A percentile compares a stretch with the other conserved stretches of the same genome.
Conservation (phyloP, 768 basidiomycete genomes). For the Postia placenta region DNA sequence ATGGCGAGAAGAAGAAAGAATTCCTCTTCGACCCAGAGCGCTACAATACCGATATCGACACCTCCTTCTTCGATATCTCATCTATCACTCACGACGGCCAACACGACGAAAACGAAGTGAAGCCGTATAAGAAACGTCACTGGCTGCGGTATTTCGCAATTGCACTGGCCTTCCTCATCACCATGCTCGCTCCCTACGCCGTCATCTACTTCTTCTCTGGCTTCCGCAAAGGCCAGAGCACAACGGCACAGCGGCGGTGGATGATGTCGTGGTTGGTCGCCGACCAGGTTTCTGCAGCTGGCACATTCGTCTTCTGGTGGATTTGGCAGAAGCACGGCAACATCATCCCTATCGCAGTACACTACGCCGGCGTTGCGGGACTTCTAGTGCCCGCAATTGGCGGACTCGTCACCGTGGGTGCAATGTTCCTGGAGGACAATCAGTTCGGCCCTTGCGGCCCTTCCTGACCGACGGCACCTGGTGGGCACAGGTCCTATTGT, state of each 20-base stretch:
- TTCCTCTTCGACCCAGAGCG: neutral
- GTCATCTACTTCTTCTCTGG: neutral
- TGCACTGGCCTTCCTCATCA: neutral
- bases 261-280: conserved; percentile 1
- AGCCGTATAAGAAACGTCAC: neutral
- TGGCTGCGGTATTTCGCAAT: neutral
- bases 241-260: conserved; percentile 1
- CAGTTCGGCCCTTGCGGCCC: neutral
- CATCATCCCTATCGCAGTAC: neutral
- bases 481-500: neutral
- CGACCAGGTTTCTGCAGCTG: neutral
- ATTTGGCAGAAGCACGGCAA: neutral
- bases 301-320: neutral
- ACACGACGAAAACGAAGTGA: neutral
- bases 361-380: neutral
- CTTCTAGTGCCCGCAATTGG: neutral
- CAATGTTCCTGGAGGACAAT: neutral
- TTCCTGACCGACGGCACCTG: neutral
- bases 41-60: neutral
- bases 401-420: neutral
- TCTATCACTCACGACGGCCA: neutral
- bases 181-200: neutral
- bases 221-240: neutral
- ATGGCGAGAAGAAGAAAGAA: neutral
- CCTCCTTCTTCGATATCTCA: neutral